Percentiles rank a stretch among this genome's conserved stretches.
Evolutionary conservation across 495 filamentous ascomycete genomes (phyloP).

Genomic region (Mytilinidion resinicola): DNA sequence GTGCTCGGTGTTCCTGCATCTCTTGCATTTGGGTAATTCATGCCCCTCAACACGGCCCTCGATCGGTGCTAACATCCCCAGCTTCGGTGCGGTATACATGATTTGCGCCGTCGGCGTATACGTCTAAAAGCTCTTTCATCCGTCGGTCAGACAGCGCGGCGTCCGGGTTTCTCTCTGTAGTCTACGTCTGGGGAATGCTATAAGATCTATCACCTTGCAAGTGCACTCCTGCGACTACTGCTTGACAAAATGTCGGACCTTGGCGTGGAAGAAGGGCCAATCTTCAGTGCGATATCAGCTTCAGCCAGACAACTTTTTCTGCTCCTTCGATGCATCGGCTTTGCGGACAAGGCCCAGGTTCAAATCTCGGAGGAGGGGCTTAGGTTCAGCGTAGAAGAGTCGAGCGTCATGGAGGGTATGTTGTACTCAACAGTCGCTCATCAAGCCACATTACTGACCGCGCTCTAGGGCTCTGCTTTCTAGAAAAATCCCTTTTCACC

Average conservation of each 20-base stretch:
- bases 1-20: conserved; percentile 84
- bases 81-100: conserved; percentile 93
- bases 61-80: conserved; percentile 35
- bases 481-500: conserved; percentile 80
- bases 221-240: background rate
- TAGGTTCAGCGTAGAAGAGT: conserved; percentile 79
- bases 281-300: conserved; percentile 79
- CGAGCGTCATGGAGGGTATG: conserved; percentile 73
- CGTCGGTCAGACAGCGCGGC: conserved; percentile 13
- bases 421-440: background rate
- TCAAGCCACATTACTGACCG: background rate
- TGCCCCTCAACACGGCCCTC: background rate
- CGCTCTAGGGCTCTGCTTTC: conserved; percentile 64
- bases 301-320: conserved; percentile 83
- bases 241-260: background rate
- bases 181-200: conserved; percentile 20
- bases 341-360: conserved; percentile 72
- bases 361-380: conserved; percentile 77
- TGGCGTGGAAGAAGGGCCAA: conserved; percentile 37
- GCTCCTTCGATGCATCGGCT: conserved; percentile 82
- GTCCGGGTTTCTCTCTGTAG: conserved; percentile 23
- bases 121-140: conserved; percentile 54
- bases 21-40: conserved; percentile 75
- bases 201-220: conserved; percentile 14
- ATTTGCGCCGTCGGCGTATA: conserved; percentile 98